These are phyloP conservation scores for Podila epicladia DNA, from an alignment of 192 early-diverging fungal genomes.

Conservation along the genomic window DNA sequence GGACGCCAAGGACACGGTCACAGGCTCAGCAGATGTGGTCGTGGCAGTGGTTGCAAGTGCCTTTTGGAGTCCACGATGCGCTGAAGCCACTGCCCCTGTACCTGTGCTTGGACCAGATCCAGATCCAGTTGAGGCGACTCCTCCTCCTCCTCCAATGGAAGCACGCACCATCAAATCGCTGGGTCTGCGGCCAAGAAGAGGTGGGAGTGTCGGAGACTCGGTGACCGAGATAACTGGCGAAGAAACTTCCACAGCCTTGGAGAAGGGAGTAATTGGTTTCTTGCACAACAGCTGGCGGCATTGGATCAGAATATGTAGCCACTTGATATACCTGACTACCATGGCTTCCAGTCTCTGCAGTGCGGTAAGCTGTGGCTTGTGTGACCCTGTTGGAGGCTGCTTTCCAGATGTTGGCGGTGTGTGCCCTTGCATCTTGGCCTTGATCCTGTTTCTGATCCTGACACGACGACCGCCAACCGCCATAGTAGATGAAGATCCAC, in stretches of 20 bases:
- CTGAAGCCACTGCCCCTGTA: slow-evolving; percentile 6
- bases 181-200: background rate
- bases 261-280: background rate
- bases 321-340: slow-evolving; percentile 49
- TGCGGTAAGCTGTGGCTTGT: background rate
- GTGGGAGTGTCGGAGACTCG: background rate
- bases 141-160: background rate
- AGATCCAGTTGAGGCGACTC: background rate
- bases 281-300: slow-evolving; percentile 31
- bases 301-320: slow-evolving; percentile 48
- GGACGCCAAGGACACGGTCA: background rate
- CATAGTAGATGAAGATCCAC: background rate
- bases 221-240: slow-evolving; percentile 20
- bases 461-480: slow-evolving; percentile 7
- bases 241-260: background rate
- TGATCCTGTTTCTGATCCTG: slow-evolving; percentile 28
- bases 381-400: background rate
- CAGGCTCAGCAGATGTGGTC: slow-evolving; percentile 5
- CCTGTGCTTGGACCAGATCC: background rate
- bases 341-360: slow-evolving; percentile 26
- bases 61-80: slow-evolving; percentile 33
- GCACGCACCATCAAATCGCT: background rate
- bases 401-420: background rate
- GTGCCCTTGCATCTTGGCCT: slow-evolving; percentile 3
- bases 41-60: slow-evolving; percentile 42